Conservation (phyloP, 2,329 filamentous ascomycete species). For the Pseudopithomyces maydicus region DNA sequence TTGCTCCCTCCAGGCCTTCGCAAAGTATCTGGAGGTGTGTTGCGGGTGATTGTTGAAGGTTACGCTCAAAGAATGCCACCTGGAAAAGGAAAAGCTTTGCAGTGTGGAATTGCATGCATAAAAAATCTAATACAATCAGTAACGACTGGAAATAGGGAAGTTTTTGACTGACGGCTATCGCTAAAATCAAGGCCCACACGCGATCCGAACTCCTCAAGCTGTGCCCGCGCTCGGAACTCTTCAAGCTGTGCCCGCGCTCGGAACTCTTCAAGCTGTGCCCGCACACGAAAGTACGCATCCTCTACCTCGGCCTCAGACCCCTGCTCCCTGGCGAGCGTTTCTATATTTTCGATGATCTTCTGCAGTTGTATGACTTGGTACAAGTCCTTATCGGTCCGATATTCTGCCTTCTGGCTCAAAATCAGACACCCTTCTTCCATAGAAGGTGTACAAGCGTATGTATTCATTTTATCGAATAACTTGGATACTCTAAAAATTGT, state of each 20-base stretch:
- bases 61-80: constrained; percentile 42
- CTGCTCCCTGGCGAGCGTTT: constrained; percentile 26
- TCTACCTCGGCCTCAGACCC: constrained; percentile 30
- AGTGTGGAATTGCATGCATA: constrained; percentile 48
- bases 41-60: constrained; percentile 33
- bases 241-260: constrained; percentile 38
- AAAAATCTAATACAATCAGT: constrained; percentile 33
- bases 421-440: constrained; percentile 46
- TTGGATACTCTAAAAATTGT: constrained; percentile 38
- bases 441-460: constrained; percentile 39
- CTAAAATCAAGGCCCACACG: constrained; percentile 32
- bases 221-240: constrained; percentile 30
- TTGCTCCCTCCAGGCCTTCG: constrained; percentile 30
- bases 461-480: constrained; percentile 46
- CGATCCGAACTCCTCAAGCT: constrained; percentile 39
- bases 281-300: constrained; percentile 35
- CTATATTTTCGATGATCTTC: constrained; percentile 45
- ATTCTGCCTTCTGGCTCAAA: constrained; percentile 38
- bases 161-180: constrained; percentile 34
- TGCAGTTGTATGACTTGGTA: constrained; percentile 46
- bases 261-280: constrained; percentile 41
- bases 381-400: constrained; percentile 43
- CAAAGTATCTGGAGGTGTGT: constrained; percentile 28
- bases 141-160: neutral
- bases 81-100: constrained; percentile 49